Conservation (phyloP, 306 rosid genomes). For the Biancaea sappan region DNA sequence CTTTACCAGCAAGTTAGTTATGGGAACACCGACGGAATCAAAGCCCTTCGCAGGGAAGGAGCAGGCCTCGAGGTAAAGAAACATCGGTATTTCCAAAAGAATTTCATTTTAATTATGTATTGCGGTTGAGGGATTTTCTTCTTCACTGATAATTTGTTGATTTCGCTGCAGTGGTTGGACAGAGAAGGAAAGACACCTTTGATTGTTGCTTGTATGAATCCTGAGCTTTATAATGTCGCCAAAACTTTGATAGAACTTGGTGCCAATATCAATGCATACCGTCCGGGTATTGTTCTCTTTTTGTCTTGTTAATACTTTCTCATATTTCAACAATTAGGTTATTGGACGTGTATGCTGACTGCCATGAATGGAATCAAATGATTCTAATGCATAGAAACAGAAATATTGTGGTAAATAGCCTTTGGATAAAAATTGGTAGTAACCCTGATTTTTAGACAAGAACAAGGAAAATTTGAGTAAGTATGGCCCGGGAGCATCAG, state of each 20-base stretch:
- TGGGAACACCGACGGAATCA: constrained; percentile 78
- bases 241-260: constrained; percentile 87
- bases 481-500: background rate
- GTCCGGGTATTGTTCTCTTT: constrained; percentile 63
- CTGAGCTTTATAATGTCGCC: constrained; percentile 64
- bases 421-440: background rate
- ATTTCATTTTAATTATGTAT: background rate
- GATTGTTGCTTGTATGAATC: constrained; percentile 84
- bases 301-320: background rate
- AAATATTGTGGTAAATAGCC: background rate
- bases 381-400: background rate
- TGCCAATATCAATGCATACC: constrained; percentile 85
- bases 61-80: constrained; percentile 83
- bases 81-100: background rate
- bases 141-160: constrained; percentile 30
- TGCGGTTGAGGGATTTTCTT: constrained; percentile 14
- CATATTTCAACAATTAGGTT: background rate
- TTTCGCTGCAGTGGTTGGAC: constrained; percentile 69
- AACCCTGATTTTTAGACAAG: background rate
- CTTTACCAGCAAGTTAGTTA: constrained; percentile 83
- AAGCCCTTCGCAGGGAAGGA: constrained; percentile 75
- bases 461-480: background rate
- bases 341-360: background rate
- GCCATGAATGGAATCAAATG: constrained; percentile 17
- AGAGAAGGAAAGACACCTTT: constrained; percentile 83